These are phyloP conservation scores for Ulmus americana DNA, from an alignment of 331 rosid genomes.

Conservation along the genomic window DNA sequence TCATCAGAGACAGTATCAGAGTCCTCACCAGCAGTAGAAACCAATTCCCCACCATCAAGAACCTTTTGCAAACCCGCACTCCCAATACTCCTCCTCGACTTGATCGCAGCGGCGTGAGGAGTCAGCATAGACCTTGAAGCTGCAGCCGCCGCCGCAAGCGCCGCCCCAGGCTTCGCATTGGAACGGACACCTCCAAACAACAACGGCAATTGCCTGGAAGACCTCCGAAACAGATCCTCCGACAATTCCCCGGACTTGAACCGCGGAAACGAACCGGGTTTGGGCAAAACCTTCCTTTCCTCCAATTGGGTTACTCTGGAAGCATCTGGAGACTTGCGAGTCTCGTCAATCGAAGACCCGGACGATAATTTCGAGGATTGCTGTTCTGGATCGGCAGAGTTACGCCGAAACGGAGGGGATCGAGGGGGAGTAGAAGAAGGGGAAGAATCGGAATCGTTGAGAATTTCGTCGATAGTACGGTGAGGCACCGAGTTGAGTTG, in stretches of 20 bases:
- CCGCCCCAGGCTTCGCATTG: conserved; percentile 87
- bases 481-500: conserved; percentile 23
- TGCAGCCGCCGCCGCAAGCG: conserved; percentile 88
- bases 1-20: conserved; percentile 33
- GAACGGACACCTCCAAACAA: conserved; percentile 64
- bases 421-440: conserved; percentile 40
- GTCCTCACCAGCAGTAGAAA: conserved; percentile 32
- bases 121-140: conserved; percentile 75
- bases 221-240: conserved; percentile 42
- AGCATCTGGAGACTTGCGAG: conserved; percentile 18
- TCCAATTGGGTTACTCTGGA: conserved; percentile 23
- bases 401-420: conserved; percentile 29
- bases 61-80: conserved; percentile 33
- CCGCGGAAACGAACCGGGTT: conserved; percentile 34
- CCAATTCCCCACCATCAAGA: conserved; percentile 27
- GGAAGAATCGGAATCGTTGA: conserved; percentile 72
- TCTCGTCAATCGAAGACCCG: conserved; percentile 18
- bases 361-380: conserved; percentile 13
- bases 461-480: conserved; percentile 73
- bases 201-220: conserved; percentile 52
- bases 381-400: conserved; percentile 15
- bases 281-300: conserved; percentile 30
- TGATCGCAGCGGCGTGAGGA: conserved; percentile 85
- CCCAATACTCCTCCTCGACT: conserved; percentile 51
- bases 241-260: conserved; percentile 29